Evolutionary conservation across 305 asterid genomes (phyloP).

Genomic region (Fraxinus greggii): DNA sequence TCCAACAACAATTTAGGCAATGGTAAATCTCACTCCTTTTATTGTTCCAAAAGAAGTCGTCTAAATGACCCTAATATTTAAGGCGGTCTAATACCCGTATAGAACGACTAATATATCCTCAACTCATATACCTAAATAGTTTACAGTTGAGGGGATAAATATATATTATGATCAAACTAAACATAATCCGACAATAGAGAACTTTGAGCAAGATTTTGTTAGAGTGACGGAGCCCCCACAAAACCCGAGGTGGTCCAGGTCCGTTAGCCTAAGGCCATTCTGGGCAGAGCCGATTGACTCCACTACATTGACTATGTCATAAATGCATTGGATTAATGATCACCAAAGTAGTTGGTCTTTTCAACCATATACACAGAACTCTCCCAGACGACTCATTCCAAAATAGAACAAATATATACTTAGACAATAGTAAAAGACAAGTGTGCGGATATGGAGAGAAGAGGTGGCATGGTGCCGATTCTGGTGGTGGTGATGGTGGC

Average conservation of each 20-base stretch:
- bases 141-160: background rate
- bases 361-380: slow-evolving; percentile 20
- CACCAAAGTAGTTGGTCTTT: slow-evolving; percentile 21
- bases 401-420: background rate
- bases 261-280: background rate
- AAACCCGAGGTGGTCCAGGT: background rate
- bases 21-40: no score
- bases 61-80: no score
- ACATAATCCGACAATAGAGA: background rate
- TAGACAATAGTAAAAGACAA: background rate
- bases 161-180: no score
- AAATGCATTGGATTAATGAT: slow-evolving; percentile 17
- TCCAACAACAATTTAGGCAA: no score
- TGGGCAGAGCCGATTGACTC: background rate
- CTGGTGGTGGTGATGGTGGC: slow-evolving; percentile 19
- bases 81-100: no score
- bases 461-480: background rate
- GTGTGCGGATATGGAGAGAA: slow-evolving; percentile 19
- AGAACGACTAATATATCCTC: no score
- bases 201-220: background rate
- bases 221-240: no score
- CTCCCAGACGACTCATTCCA: background rate
- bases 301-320: slow-evolving; percentile 10
- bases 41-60: no score
- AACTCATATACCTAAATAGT: no score